phyloP scores from a whole-genome alignment of 2,329 filamentous ascomycete genomes.

The Rhynchosporium secalis region DNA sequence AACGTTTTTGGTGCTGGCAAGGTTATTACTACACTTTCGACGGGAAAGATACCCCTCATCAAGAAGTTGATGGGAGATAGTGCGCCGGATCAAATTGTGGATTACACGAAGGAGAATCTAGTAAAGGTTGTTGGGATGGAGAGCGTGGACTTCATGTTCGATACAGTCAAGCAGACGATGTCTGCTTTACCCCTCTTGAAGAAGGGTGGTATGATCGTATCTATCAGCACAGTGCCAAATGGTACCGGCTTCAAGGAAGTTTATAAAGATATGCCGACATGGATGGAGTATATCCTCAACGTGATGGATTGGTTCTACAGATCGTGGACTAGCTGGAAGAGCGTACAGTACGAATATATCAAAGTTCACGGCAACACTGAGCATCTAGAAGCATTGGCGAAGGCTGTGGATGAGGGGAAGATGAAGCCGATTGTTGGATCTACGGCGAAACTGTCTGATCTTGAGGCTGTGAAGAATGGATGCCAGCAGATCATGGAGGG shows the following conservation, averaged over 20 bases:
- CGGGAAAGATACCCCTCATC: constrained; percentile 44
- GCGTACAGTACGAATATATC: constrained; percentile 43
- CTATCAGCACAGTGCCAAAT: constrained; percentile 37
- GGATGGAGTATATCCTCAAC: constrained; percentile 37
- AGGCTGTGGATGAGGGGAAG: constrained; percentile 37
- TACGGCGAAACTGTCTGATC: constrained; percentile 40
- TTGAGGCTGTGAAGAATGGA: constrained; percentile 42
- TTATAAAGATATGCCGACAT: constrained; percentile 34
- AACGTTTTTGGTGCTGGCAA: constrained; percentile 46
- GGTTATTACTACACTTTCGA: constrained; percentile 49
- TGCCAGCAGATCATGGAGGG: constrained; percentile 42
- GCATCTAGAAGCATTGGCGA: constrained; percentile 40
- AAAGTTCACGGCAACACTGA: constrained; percentile 40
- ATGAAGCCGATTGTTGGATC: constrained; percentile 42
- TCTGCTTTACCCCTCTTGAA: constrained; percentile 42
- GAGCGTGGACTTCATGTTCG: constrained; percentile 47
- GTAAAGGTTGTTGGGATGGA: constrained; percentile 38
- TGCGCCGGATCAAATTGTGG: constrained; percentile 44
- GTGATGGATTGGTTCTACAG: constrained; percentile 39
- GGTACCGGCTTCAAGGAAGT: constrained; percentile 41
- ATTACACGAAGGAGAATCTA: constrained; percentile 43
- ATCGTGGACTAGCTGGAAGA: constrained; percentile 40
- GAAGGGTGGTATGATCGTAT: constrained; percentile 41
- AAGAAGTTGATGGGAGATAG: constrained; percentile 43
- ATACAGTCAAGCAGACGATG: constrained; percentile 44